Evolutionary conservation across 2,329 filamentous ascomycete species (phyloP).

Genomic region (Geosmithia morbida): DNA sequence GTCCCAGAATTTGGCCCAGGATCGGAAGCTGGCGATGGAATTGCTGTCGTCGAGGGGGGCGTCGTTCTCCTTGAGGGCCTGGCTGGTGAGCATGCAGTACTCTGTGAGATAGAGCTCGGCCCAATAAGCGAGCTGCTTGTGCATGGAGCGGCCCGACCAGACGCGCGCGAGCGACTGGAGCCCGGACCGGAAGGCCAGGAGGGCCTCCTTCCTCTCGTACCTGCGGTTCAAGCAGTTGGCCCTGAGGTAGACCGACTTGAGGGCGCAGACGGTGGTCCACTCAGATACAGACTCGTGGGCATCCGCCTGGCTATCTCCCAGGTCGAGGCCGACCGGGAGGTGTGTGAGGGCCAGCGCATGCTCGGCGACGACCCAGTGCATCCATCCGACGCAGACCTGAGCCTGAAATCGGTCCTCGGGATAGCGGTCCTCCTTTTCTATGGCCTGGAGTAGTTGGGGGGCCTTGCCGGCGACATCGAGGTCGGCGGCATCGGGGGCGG

Average conservation of each 20-base stretch:
- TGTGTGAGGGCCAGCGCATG: slow-evolving; percentile 44
- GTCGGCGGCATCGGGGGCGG: slow-evolving; percentile 7
- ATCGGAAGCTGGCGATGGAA: slow-evolving; percentile 41
- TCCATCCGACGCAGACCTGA: slow-evolving; percentile 69
- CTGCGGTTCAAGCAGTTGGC: slow-evolving; percentile 45
- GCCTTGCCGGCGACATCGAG: slow-evolving; percentile 29
- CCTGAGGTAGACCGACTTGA: slow-evolving; percentile 67
- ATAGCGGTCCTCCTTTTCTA: slow-evolving; percentile 40
- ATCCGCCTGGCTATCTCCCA: slow-evolving; percentile 36
- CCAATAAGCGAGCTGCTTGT: slow-evolving; percentile 61
- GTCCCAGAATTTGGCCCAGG: slow-evolving; percentile 61
- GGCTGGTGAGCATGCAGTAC: slow-evolving; percentile 54
- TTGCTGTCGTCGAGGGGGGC: slow-evolving; percentile 35
- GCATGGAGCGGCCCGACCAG: slow-evolving; percentile 34
- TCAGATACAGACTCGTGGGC: slow-evolving; percentile 41
- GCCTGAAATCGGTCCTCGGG: slow-evolving; percentile 60
- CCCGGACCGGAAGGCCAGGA: slow-evolving; percentile 51
- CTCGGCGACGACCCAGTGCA: slow-evolving; percentile 66
- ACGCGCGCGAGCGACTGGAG: slow-evolving; percentile 45
- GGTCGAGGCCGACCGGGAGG: slow-evolving; percentile 49
- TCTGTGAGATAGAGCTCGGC: slow-evolving; percentile 64
- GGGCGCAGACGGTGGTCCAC: slow-evolving; percentile 71
- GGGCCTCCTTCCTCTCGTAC: slow-evolving; percentile 39
- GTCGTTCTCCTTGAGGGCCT: slow-evolving; percentile 37
- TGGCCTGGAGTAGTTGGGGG: slow-evolving; percentile 36